Conservation (phyloP, 768 basidiomycete species). For the Kwoniella europaea region DNA sequence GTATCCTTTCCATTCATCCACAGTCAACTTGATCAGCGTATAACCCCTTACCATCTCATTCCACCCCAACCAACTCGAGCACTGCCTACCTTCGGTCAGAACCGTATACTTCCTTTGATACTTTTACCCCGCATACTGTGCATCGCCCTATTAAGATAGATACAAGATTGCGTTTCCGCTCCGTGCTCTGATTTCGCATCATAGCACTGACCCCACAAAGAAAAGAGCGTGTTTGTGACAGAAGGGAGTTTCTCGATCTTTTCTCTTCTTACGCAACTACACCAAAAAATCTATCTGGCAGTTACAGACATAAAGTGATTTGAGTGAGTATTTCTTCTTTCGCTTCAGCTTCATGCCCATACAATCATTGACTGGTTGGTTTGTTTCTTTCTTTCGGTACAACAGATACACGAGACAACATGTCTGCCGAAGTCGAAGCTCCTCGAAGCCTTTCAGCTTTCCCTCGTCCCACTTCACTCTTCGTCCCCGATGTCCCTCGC, state of each 20-base stretch:
- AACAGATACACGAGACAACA: constrained; percentile 9
- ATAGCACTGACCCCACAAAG: background rate
- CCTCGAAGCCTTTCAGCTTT: constrained; percentile 27
- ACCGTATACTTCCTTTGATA: constrained; percentile 9
- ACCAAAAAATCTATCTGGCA: background rate
- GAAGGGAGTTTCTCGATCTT: background rate
- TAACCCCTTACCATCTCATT: constrained; percentile 5
- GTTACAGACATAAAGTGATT: background rate
- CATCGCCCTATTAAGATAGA: background rate
- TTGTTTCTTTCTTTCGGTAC: background rate
- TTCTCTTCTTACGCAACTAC: background rate
- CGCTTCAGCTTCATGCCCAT: background rate
- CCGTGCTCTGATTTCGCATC: background rate
- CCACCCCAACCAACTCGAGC: background rate
- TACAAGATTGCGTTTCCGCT: constrained; percentile 13
- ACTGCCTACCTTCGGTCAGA: background rate
- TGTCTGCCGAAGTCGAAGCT: constrained; percentile 25
- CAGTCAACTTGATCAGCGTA: constrained; percentile 13
- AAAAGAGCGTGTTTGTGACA: background rate
- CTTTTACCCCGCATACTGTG: constrained; percentile 7
- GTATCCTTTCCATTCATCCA: constrained; percentile 2
- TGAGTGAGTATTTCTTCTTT: background rate
- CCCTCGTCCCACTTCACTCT: constrained; percentile 42
- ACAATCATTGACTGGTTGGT: constrained; percentile 5
- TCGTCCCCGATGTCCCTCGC: constrained; percentile 25